A percentile compares a stretch with the other conserved stretches of the same genome.
These are phyloP conservation scores for Cytospora piceicola DNA, from an alignment of 2,329 filamentous ascomycete genomes.

Conservation along the genomic window DNA sequence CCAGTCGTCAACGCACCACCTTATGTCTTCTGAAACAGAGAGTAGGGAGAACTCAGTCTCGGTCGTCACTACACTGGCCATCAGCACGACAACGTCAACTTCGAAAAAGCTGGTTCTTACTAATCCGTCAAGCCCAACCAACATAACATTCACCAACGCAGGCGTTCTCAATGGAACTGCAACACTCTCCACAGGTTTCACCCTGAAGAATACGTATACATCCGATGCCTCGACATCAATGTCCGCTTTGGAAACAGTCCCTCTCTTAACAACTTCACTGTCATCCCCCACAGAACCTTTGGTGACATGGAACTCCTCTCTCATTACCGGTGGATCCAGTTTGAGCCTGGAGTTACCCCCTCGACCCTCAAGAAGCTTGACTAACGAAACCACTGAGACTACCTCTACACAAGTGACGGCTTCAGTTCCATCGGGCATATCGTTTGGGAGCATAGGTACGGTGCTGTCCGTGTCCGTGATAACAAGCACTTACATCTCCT, in stretches of 20 bases:
- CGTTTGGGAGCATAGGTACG: background rate
- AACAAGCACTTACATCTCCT: constrained; percentile 7
- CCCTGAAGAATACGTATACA: constrained; percentile 11
- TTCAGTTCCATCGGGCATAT: no score
- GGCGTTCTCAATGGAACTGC: constrained; percentile 2
- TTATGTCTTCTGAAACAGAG: background rate
- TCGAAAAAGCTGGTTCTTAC: background rate
- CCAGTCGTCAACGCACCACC: background rate
- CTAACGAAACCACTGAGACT: no score
- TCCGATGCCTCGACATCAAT: background rate
- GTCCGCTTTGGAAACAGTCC: background rate
- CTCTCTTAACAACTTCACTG: no score
- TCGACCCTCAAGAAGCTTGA: no score
- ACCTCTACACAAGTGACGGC: no score
- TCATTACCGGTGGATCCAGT: no score
- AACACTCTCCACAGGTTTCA: background rate
- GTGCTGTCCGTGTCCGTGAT: background rate
- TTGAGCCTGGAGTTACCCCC: no score
- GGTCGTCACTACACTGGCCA: constrained; percentile 1
- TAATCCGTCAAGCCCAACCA: background rate
- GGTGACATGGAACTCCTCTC: no score
- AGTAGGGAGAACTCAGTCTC: background rate
- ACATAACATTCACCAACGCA: background rate
- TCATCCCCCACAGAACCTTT: no score
- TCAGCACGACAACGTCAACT: constrained; percentile 7